phyloP scores from a whole-genome alignment of 768 basidiomycete species.

The Harrya chromipes region DNA sequence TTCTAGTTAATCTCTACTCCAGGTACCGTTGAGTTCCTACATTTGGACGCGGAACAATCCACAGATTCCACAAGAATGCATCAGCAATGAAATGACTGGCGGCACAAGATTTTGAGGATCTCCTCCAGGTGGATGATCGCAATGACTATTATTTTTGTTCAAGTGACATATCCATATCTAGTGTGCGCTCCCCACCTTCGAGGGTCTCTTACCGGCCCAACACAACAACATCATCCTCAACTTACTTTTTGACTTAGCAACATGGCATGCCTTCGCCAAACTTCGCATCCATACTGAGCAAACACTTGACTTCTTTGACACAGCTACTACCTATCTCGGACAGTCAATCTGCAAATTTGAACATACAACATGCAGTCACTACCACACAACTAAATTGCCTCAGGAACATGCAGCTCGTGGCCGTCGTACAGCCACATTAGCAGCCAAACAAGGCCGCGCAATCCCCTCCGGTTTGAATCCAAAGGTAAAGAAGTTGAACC shows the following conservation, averaged over 20 bases:
- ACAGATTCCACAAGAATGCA: too few relatives aligned
- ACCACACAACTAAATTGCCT: background rate
- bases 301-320: conserved; percentile 20
- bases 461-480: background rate
- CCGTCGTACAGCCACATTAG: background rate
- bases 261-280: conserved; percentile 37
- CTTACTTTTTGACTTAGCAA: conserved; percentile 27
- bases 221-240: conserved; percentile 21
- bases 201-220: background rate
- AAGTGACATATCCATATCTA: too few relatives aligned
- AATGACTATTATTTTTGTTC: background rate
- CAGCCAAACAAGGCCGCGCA: too few relatives aligned
- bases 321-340: conserved; percentile 15
- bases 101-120: too few relatives aligned
- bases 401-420: background rate
- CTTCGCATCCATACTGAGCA: conserved; percentile 29
- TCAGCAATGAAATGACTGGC: too few relatives aligned
- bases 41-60: too few relatives aligned
- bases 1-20: too few relatives aligned
- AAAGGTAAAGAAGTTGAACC: conserved; percentile 10
- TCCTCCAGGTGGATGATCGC: background rate
- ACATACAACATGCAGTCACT: background rate
- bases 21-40: too few relatives aligned
- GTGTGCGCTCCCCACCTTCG: too few relatives aligned
- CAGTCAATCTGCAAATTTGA: conserved; percentile 18